Percentiles rank a stretch among this genome's conserved stretches.
Conservation (phyloP, 129 eudicot genomes). For the Gnaphalium uliginosum region DNA sequence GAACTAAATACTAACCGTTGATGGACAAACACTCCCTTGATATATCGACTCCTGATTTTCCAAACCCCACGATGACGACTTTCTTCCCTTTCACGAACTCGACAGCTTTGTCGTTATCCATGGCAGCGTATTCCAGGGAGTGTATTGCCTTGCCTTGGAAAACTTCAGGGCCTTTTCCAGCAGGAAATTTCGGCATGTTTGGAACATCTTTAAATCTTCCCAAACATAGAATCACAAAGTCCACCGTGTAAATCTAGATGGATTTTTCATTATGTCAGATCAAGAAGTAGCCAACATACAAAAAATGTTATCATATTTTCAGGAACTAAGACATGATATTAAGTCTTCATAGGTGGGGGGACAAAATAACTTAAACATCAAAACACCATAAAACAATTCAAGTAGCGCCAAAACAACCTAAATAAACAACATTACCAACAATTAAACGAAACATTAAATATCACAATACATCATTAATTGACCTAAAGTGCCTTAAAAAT, state of each 20-base stretch:
- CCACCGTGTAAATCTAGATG: not conserved
- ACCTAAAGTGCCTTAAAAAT: too few species aligned
- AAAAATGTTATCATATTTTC: too few species aligned
- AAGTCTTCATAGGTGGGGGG: too few species aligned
- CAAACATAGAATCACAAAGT: conserved; percentile 13
- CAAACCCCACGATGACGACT: conserved; percentile 1
- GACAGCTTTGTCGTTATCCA: conserved; percentile 12
- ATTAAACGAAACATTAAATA: too few species aligned
- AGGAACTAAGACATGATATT: too few species aligned
- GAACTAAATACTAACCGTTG: not conserved
- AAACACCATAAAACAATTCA: too few species aligned
- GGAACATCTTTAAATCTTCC: conserved; percentile 18
- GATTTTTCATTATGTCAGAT: not conserved
- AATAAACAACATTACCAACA: too few species aligned
- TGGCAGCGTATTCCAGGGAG: conserved; percentile 15
- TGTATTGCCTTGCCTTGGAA: conserved; percentile 11
- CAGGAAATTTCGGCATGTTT: conserved; percentile 3
- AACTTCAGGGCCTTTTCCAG: conserved; percentile 3
- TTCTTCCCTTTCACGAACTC: conserved; percentile 10
- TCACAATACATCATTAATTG: too few species aligned
- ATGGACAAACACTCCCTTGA: conserved; percentile 9
- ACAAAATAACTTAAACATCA: too few species aligned
- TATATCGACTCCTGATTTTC: conserved; percentile 17
- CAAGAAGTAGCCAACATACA: too few species aligned
- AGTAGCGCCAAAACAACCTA: too few species aligned